Conservation (phyloP, 441 rosid genomes). For the Breynia disticha region DNA sequence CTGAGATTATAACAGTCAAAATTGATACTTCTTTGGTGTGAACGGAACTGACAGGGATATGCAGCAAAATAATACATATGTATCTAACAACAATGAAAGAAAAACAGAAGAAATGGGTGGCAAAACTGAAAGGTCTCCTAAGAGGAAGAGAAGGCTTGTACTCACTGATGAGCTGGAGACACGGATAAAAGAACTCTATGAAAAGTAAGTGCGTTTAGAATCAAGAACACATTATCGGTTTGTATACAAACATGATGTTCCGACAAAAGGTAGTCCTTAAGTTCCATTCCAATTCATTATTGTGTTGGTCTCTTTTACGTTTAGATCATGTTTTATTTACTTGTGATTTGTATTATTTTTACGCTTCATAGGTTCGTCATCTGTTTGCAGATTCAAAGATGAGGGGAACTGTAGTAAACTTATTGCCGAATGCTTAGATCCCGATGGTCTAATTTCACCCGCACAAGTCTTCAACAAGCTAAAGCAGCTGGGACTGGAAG, state of each 20-base stretch:
- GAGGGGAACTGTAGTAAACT: slow-evolving; percentile 41
- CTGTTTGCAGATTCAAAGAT: slow-evolving; percentile 60
- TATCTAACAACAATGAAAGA: slow-evolving; percentile 16
- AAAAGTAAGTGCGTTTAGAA: slow-evolving; percentile 42
- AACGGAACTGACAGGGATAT: slow-evolving; percentile 14
- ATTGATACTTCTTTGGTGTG: slow-evolving; percentile 20
- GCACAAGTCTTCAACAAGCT: slow-evolving; percentile 89
- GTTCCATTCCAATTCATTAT: not conserved
- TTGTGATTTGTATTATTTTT: not conserved
- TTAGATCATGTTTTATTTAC: not conserved
- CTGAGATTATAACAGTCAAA: not conserved
- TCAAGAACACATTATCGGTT: not conserved
- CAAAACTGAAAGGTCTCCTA: slow-evolving; percentile 31
- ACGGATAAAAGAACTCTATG: slow-evolving; percentile 60
- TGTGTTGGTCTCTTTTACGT: not conserved
- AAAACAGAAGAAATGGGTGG: slow-evolving; percentile 21
- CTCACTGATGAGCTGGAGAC: slow-evolving; percentile 54
- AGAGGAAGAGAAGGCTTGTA: slow-evolving; percentile 58
- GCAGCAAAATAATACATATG: slow-evolving; percentile 16
- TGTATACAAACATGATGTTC: too few relatives aligned
- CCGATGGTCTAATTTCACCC: slow-evolving; percentile 61
- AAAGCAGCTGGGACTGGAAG: slow-evolving; percentile 66
- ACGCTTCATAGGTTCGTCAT: not conserved
- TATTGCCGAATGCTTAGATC: slow-evolving; percentile 67
- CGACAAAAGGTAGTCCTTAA: too few relatives aligned